Percentiles rank a stretch among this genome's conserved stretches.
Conservation (phyloP, 805 yeast genomes). For the Schwanniomyces vanrijiae region DNA sequence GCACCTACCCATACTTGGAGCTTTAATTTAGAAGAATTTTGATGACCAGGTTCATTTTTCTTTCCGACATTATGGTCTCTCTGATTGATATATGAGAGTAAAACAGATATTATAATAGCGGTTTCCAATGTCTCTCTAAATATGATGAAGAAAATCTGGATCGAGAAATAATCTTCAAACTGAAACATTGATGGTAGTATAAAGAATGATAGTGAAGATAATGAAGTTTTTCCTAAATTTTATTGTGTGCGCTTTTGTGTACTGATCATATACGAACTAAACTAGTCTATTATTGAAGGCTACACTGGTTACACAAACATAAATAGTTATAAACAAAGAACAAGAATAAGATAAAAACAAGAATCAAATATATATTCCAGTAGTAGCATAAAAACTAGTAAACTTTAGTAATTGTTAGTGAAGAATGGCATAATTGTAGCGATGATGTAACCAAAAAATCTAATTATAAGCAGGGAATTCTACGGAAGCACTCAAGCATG, state of each 20-base stretch:
- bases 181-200: not conserved
- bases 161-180: conserved; percentile 54
- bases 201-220: not conserved
- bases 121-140: conserved; percentile 73
- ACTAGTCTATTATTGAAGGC: not conserved
- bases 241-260: not conserved
- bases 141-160: conserved; percentile 74
- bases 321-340: not conserved
- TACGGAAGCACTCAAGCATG: conserved; percentile 78
- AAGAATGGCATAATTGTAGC: not conserved
- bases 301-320: not conserved
- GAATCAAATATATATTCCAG: not conserved
- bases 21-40: conserved; percentile 31
- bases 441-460: not conserved
- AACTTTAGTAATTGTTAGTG: too few relatives aligned
- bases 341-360: not conserved
- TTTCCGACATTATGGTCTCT: conserved; percentile 23
- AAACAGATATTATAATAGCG: conserved; percentile 69
- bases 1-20: conserved; percentile 86
- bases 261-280: not conserved
- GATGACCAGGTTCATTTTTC: not conserved
- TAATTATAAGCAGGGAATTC: conserved; percentile 43
- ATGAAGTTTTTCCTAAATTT: not conserved
- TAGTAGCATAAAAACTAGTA: not conserved
- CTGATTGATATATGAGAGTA: conserved; percentile 73